Evolutionary conservation across 1,284 basidiomycete genomes (phyloP).

Genomic region (Schizophyllum amplum): DNA sequence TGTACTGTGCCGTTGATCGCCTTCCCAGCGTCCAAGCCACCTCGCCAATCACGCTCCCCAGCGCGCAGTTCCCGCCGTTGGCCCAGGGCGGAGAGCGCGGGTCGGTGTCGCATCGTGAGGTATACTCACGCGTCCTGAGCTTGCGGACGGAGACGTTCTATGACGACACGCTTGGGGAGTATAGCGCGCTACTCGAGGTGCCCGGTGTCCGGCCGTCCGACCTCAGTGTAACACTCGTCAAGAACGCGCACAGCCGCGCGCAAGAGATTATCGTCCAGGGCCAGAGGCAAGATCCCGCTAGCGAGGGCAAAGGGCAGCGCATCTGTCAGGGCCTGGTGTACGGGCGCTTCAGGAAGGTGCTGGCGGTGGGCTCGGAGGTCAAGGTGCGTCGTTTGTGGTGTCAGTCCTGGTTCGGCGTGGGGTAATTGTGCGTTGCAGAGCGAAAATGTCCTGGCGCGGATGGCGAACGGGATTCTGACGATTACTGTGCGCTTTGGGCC

Average conservation of each 20-base stretch:
- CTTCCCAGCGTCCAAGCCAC: background rate
- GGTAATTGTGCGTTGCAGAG: background rate
- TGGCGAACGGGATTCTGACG: background rate
- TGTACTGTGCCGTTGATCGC: background rate
- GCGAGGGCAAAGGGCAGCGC: background rate
- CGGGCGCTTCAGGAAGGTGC: background rate
- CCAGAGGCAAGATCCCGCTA: background rate
- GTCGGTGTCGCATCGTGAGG: background rate
- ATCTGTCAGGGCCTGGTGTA: background rate
- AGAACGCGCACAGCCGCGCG: background rate
- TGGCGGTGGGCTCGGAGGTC: background rate
- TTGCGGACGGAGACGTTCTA: background rate
- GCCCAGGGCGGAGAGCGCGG: background rate
- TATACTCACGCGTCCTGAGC: background rate
- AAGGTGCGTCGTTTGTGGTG: background rate
- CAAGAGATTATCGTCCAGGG: background rate
- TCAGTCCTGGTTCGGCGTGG: background rate
- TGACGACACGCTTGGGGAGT: background rate
- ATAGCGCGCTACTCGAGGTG: background rate
- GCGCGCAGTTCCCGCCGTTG: background rate
- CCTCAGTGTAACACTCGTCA: background rate
- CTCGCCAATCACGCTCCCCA: background rate
- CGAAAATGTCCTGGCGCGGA: background rate
- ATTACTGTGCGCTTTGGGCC: background rate
- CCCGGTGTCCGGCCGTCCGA: background rate